Evolutionary conservation across 1,139 yeast genomes (phyloP).

Genomic region (Kodamaea suecica): DNA sequence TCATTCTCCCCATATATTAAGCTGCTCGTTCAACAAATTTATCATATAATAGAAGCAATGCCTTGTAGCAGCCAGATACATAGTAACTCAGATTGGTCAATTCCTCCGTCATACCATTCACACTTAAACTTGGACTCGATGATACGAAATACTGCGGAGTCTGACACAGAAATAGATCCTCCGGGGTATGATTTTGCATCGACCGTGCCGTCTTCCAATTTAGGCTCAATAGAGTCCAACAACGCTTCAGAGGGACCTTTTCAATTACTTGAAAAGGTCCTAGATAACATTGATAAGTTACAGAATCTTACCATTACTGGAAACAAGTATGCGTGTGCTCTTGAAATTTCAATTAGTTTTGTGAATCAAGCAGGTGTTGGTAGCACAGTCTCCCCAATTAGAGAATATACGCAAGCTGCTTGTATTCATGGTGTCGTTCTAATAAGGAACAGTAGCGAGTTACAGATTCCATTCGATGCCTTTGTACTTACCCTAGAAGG

Average conservation of each 20-base stretch:
- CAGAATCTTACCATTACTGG: neutral
- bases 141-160: too few relatives aligned
- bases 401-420: neutral
- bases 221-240: too few relatives aligned
- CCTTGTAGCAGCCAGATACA: too few relatives aligned
- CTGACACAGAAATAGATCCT: too few relatives aligned
- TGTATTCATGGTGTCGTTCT: neutral
- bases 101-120: conserved; percentile 30
- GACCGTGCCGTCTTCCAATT: too few relatives aligned
- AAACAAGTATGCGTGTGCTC: neutral
- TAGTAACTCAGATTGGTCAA: conserved; percentile 23
- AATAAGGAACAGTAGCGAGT: neutral
- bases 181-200: too few relatives aligned
- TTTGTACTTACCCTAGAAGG: neutral
- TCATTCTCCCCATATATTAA: too few relatives aligned
- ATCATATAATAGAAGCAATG: too few relatives aligned
- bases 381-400: too few relatives aligned
- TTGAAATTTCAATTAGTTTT: neutral
- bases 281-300: neutral
- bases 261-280: neutral
- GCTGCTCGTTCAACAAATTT: too few relatives aligned
- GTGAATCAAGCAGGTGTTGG: neutral
- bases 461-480: neutral
- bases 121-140: too few relatives aligned
- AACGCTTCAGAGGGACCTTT: too few relatives aligned